Evolutionary conservation across 140 eudicot species (phyloP).

Genomic region (Bidens hawaiensis): DNA sequence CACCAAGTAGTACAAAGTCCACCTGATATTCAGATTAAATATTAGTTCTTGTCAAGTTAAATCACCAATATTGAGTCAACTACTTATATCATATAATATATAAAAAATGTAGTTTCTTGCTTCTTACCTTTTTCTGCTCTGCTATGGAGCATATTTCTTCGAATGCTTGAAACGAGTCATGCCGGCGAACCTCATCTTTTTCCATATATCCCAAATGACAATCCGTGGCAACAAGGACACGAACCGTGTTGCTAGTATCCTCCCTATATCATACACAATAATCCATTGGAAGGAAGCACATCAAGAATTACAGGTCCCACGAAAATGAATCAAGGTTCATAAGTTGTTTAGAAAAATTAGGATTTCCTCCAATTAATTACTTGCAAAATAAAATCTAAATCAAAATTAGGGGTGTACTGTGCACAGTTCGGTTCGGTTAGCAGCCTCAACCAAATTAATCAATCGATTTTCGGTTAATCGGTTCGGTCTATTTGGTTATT

Average conservation of each 20-base stretch:
- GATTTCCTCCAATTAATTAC: neutral
- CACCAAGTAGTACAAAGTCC: constrained; percentile 92
- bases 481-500: too few relatives aligned
- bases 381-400: neutral
- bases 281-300: neutral
- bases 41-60: constrained; percentile 3
- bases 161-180: constrained; percentile 90
- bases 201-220: constrained; percentile 98
- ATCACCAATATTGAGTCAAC: too few relatives aligned
- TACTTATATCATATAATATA: constrained; percentile 1
- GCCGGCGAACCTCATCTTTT: constrained; percentile 93
- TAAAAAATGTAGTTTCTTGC: neutral
- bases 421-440: too few relatives aligned
- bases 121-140: constrained; percentile 69
- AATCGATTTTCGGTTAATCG: too few relatives aligned
- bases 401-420: too few relatives aligned
- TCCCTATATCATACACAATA: constrained; percentile 85
- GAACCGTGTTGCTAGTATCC: constrained; percentile 60
- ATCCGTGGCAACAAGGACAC: constrained; percentile 90
- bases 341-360: too few relatives aligned
- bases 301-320: too few relatives aligned
- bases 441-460: too few relatives aligned
- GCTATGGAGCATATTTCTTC: constrained; percentile 97
- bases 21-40: constrained; percentile 47
- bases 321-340: too few relatives aligned